Base-by-base conservation (phyloP, 805 yeast genomes). In the Saccharomyces paradoxus region DNA sequence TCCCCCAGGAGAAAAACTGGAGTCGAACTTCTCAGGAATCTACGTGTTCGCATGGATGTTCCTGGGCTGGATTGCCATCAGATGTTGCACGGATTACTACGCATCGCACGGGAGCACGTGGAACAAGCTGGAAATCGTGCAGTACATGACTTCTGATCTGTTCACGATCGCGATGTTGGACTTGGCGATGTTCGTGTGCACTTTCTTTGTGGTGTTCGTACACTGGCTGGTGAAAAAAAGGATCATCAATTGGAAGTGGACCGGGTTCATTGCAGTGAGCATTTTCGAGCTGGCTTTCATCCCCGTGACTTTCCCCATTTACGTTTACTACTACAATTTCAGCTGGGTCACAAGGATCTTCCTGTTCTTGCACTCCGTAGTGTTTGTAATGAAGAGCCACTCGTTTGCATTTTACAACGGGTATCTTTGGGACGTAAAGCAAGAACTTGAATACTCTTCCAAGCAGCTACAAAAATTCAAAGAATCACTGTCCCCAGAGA, bases 341-440 rank as follows among this genome's bases (percentile, higher is more conserved):
- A 89, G 95, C 12, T 94, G 99, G 99, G 87, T 91, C 50, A 96
- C 89, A 1, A 83, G 84, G 64, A 91, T 91, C 47, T 94, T 89
- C 63, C 71, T 94, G 58, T 80, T 89, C 56, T 74, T 94, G 51
- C 99, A 94, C 67, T 81, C 90, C 10, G 74, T 89, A 50, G 98
- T 94, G 1, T 74, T 90, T 59, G 67, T 95, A 61, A 94, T 94
- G 99, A 94, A 94, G 68, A 86, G 86, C 82, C 98, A 94, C 69
- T 90, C 98, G 1, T 94, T 84, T 67, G 89, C 89, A 1, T 90
- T 87, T 64, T 94, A 84, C 73, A 91, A 91, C 65, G 99, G 98
- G 0, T 89, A 92, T 67, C 72, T 94, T 56, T 88, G 95, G 90
- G 72, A 68, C 32, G 80, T 85, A 48, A 63, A 68, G 24, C 69